Evolutionary conservation across 805 yeast species (phyloP), one percentile per base, ranked within the genome.

Genomic region (Wickerhamiella nectarea): DNA sequence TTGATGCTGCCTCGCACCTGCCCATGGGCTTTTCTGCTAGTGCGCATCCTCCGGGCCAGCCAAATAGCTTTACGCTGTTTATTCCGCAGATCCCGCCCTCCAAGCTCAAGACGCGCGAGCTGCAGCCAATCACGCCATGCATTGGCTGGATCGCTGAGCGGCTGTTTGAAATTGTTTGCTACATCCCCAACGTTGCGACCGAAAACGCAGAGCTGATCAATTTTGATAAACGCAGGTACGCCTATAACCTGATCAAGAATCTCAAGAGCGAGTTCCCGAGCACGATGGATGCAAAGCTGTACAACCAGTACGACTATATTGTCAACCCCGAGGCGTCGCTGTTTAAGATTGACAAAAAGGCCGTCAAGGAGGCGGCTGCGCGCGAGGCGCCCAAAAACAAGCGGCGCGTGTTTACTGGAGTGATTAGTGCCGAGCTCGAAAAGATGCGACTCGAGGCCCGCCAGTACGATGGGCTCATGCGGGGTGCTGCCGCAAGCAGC

Each of bases 131-230:
- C 40, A 74, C 85, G 5, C 91, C 94, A 2, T 87, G 95, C 55
- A 74, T 85, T 47, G 96, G 96, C 9, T 89, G 97, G 97, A 67
- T 85, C 41, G 66, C 80, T 19, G 89, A 81, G 52, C 75, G 93
- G 48, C 63, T 89, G 49, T 57, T 86, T 44, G 94, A 83, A 55
- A 74, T 78, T 47, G 75, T 79, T 1, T 76, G 80, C 49, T 78
- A 72, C 55, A 77, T 85, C 41, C 94, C 95, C 15, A 82, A 80
- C 53, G 81, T 76, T 75, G 73, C 79, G 41, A 69, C 75, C 33
- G 76, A 71, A 47, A 74, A 78, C 54, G 69, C 79, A 2, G 66
- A 70, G 26, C 64, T 80, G 48, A 75, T 87, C 52, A 87, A 89
- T 56, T 89, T 87, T 61, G 94, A 85, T 60, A 89, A 89, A 63